A percentile compares a stretch with the other conserved stretches of the same genome.
phyloP scores from a whole-genome alignment of 495 filamentous ascomycete species.

The Talaromyces wortmannii region DNA sequence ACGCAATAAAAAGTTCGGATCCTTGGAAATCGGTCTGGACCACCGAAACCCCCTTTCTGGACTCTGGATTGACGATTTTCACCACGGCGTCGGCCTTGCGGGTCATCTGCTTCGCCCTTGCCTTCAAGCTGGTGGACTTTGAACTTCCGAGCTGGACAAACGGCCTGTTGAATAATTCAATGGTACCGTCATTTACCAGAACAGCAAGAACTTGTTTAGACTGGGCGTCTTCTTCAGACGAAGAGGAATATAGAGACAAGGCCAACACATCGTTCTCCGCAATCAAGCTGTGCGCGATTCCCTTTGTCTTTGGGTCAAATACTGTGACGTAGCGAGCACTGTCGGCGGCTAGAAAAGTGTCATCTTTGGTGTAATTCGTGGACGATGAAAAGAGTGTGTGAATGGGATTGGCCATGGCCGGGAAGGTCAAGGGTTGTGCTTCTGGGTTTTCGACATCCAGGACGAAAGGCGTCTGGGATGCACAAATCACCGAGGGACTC shows the following conservation, averaged over 20 bases:
- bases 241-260: slow-evolving; percentile 22
- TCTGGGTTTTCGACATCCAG: slow-evolving; percentile 38
- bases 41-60: slow-evolving; percentile 33
- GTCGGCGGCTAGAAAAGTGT: slow-evolving; percentile 40
- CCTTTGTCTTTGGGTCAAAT: slow-evolving; percentile 36
- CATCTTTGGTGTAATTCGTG: slow-evolving; percentile 18
- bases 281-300: slow-evolving; percentile 43
- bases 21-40: slow-evolving; percentile 42
- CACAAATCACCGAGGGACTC: slow-evolving; percentile 43
- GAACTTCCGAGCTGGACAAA: slow-evolving; percentile 33
- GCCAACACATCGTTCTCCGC: slow-evolving; percentile 44
- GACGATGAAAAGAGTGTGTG: slow-evolving; percentile 41
- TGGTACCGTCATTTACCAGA: slow-evolving; percentile 46
- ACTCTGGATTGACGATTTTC: slow-evolving; percentile 42
- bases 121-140: slow-evolving; percentile 28
- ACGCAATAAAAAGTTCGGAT: slow-evolving; percentile 41
- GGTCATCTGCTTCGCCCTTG: slow-evolving; percentile 42
- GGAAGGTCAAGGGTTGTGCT: slow-evolving; percentile 34
- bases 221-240: slow-evolving; percentile 5
- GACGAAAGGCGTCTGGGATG: slow-evolving; percentile 48
- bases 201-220: slow-evolving; percentile 38
- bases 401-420: slow-evolving; percentile 47
- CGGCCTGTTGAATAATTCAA: slow-evolving; percentile 51
- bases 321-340: slow-evolving; percentile 50
- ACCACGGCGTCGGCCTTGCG: slow-evolving; percentile 43